Percentiles rank a stretch among this genome's conserved stretches.
These are phyloP conservation scores for Clarireedia homoeocarpa DNA, from an alignment of 2,329 filamentous ascomycete genomes.

Conservation along the genomic window DNA sequence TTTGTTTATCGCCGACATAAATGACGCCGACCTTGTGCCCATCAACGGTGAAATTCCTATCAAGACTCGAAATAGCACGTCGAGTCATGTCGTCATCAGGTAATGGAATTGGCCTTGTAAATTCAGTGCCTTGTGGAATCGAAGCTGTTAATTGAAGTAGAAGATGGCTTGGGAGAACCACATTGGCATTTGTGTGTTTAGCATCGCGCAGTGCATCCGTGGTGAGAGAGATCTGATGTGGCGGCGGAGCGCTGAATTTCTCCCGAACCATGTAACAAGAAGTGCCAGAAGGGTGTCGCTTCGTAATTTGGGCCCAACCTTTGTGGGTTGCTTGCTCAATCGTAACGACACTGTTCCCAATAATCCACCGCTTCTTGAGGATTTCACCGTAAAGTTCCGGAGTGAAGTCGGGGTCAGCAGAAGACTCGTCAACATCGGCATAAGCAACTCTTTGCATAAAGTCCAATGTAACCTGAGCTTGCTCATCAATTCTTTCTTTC, in stretches of 20 bases:
- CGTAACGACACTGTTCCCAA: conserved; percentile 67
- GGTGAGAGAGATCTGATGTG: conserved; percentile 44
- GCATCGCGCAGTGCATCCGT: conserved; percentile 43
- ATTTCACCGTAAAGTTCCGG: conserved; percentile 57
- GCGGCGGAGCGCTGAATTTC: conserved; percentile 49
- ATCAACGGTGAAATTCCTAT: conserved; percentile 83
- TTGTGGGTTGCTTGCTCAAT: conserved; percentile 61
- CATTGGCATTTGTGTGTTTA: conserved; percentile 45
- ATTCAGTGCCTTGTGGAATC: conserved; percentile 47
- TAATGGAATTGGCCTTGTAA: conserved; percentile 64
- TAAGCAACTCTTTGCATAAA: conserved; percentile 88
- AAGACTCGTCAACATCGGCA: conserved; percentile 75
- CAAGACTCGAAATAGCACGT: conserved; percentile 73
- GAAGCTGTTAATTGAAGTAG: conserved; percentile 62
- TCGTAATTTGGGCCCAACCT: conserved; percentile 64
- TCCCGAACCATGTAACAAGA: conserved; percentile 46
- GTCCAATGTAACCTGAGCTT: conserved; percentile 87
- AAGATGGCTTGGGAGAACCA: conserved; percentile 65
- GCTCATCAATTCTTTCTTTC: conserved; percentile 73
- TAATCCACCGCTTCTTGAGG: conserved; percentile 59
- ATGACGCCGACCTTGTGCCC: conserved; percentile 93
- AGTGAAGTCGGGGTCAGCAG: conserved; percentile 57
- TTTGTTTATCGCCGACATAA: conserved; percentile 85
- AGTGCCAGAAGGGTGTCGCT: conserved; percentile 62
- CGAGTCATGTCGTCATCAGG: conserved; percentile 47